A percentile compares a stretch with the other conserved stretches of the same genome.
Conservation (phyloP, 2,329 filamentous ascomycete genomes). For the Colletotrichum lupini region DNA sequence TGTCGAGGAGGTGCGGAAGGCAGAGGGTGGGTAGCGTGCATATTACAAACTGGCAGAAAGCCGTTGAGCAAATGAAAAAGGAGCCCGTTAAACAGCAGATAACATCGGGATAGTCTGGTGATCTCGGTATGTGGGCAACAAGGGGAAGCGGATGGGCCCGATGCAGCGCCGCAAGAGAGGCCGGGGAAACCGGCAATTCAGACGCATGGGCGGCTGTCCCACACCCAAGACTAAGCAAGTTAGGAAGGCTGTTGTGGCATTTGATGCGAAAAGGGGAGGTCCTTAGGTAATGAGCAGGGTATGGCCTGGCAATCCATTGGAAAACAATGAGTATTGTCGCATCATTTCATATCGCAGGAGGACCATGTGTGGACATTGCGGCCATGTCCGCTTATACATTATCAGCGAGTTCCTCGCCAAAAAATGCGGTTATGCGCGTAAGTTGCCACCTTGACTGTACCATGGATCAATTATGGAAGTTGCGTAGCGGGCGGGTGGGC, state of each 20-base stretch:
- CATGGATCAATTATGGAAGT: neutral
- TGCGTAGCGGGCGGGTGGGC: no score
- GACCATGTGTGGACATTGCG: neutral
- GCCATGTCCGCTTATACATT: neutral
- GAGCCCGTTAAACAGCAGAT: neutral
- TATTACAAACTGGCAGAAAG: neutral
- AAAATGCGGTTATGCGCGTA: neutral
- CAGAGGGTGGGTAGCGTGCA: conserved; percentile 8
- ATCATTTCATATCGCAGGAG: neutral
- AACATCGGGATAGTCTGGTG: neutral
- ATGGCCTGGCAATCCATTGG: neutral
- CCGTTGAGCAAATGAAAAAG: no score
- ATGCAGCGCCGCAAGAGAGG: neutral
- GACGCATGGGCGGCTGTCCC: neutral
- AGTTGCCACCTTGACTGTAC: neutral
- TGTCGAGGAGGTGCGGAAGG: conserved; percentile 6
- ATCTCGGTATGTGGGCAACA: conserved; percentile 17
- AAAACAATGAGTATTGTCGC: neutral
- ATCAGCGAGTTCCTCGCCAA: neutral
- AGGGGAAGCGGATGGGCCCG: neutral
- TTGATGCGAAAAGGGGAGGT: conserved; percentile 23
- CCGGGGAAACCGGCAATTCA: conserved; percentile 12
- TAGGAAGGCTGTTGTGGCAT: conserved; percentile 21
- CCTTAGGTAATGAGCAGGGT: conserved; percentile 10
- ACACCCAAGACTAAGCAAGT: conserved; percentile 11